Base-by-base conservation (phyloP, 2,329 filamentous ascomycete genomes). In the Diplodia intermedia region DNA sequence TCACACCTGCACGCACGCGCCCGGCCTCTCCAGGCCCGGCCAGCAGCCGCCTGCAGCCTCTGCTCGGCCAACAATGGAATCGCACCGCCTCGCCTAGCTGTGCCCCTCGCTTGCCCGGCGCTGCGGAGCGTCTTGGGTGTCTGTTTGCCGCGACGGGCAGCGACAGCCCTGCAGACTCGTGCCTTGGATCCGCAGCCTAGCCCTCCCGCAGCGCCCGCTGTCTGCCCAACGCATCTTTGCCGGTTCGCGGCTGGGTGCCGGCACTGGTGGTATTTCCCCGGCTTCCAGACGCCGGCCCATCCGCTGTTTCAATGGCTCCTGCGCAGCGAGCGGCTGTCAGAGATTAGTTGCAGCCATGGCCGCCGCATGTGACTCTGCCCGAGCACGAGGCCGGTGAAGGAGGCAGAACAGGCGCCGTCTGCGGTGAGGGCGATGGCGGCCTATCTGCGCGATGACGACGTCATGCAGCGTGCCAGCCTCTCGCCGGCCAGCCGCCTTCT, bases 371-470 rank as follows among this genome's bases (percentile, higher is more conserved):
- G 60, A 63, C 60, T 52, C 11, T 20, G 47, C 15, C 29, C 56
- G 57, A 20, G 57, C 26, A 40, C 56, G 5, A 20, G 56, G 36
- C 56, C 56, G 56, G 23, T 40, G 56, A 60, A 31, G 20, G 26
- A 49, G 57, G 40, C 57, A 33, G 40, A 49, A 31, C 23, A 62
- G 29, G 57, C 54, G 29, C 53, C 4, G 55, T 36, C 57, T 31
- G 50, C 60, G 47, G 60, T 52, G 60, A 63, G 38, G 56, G 60
- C 26, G 60, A 47, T 20, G 38, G 56, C 38, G 3, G 57, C 40
- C 57, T 15, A 33, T 33, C 57, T 62, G 57, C 57, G 40, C 57
- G 57, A 63, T 63, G 60, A 63, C 60, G 60, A 63, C 31, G 60
- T n/a, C 43, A 18, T 52, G 43, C 60, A 38, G 47, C 11, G 9